These are phyloP conservation scores for Aphanoascus verrucosus DNA, from an alignment of 2,329 filamentous ascomycete species.

Conservation along the genomic window DNA sequence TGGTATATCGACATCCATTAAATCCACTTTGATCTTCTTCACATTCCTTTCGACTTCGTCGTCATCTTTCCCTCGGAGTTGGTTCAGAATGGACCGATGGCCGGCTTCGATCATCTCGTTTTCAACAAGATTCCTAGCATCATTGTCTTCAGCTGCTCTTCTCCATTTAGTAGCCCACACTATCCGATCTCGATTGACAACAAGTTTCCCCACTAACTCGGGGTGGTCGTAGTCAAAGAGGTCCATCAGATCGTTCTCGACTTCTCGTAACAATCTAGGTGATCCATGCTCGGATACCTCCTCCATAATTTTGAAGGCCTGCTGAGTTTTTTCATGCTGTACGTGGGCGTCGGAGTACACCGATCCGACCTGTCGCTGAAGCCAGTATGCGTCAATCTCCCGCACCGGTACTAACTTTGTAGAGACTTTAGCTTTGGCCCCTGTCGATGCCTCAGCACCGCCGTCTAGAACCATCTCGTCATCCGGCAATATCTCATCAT, in stretches of 20 bases:
- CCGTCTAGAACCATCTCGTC: conserved; percentile 80
- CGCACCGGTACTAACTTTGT: conserved; percentile 61
- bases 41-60: conserved; percentile 48
- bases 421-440: conserved; percentile 36
- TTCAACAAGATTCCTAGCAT: conserved; percentile 64
- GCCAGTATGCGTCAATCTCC: conserved; percentile 94
- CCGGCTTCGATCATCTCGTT: conserved; percentile 86
- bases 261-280: conserved; percentile 77
- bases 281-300: conserved; percentile 63
- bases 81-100: conserved; percentile 73
- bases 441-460: conserved; percentile 37
- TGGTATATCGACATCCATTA: conserved; percentile 79
- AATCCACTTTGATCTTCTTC: conserved; percentile 70
- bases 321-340: conserved; percentile 82
- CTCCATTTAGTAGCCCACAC: conserved; percentile 90
- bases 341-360: conserved; percentile 85
- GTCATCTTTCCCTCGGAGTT: conserved; percentile 63
- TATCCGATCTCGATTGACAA: conserved; percentile 84
- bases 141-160: conserved; percentile 64
- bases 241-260: conserved; percentile 97
- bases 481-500: conserved; percentile 36
- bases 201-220: conserved; percentile 80
- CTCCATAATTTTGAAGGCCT: conserved; percentile 71
- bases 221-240: conserved; percentile 96
- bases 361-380: conserved; percentile 81